Base-by-base conservation (phyloP, 768 basidiomycete genomes). In the Phallus indusiatus region DNA sequence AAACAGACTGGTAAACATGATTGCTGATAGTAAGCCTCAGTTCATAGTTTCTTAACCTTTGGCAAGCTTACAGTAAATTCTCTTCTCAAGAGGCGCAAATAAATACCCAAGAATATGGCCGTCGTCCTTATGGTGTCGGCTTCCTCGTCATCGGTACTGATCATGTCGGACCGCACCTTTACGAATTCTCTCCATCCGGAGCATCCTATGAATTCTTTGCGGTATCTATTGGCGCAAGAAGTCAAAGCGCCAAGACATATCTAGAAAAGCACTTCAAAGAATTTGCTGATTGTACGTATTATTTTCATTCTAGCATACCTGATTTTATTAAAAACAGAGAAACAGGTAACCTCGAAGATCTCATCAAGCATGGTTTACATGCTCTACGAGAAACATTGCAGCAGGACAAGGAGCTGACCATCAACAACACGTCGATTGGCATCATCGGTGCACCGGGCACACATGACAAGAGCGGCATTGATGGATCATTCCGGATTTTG, bases 181-280 rank as follows among this genome's bases (percentile, higher is more conserved):
- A 91, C 73, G 96, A 98, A 72, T 98, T 99, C 76, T 94, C 94
- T 1, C 96, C 96, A 0, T 90, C 94, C 0, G 96, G 96, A 18
- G 94, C 90, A 69, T 91, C 92, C 20, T 97, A 95, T 69, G 95
- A 98, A 71, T 99, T 97, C 74, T 92, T 85, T 69, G 96, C 96
- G 52, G 94, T 97, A 83, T 95, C 94, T 46, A 99, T 99, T 72
- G 96, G 96, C 54, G 95, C 95, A 14, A 84, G 96, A 54, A 94
- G 90, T 73, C 96, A 99, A 74, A 95, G 92, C 65, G 95, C 96
- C 53, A 98, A 97, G 75, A 99, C 96, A 12, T 99, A 98, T 71
- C 78, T 99, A 37, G 96, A 99, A 77, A 91, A 88, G 71, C 85
- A 98, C 68, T 96, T 84, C 67, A 87, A 90, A 70, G 81, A 78